Percentiles rank a stretch among this genome's conserved stretches.
These are phyloP conservation scores for Haberlea rhodopensis DNA, from an alignment of 257 asterid genomes.

Conservation along the genomic window DNA sequence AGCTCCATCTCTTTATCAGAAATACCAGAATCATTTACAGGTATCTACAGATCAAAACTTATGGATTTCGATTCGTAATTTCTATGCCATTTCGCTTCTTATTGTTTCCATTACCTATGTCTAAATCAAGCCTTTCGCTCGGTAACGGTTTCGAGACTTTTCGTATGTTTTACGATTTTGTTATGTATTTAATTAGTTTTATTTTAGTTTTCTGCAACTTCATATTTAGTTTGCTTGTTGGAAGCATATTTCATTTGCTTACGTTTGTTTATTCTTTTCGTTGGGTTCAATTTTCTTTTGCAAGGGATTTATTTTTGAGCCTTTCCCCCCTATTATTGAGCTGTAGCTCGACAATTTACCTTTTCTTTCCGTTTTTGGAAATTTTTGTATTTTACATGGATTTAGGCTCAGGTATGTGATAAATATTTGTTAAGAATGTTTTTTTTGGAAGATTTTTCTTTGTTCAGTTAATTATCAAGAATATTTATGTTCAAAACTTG, in stretches of 20 bases:
- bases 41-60: constrained; percentile 17
- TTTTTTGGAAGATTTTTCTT: not conserved
- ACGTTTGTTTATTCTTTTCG: constrained; percentile 38
- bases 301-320: not conserved
- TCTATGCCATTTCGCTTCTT: constrained; percentile 37
- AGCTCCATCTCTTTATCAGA: constrained; percentile 21
- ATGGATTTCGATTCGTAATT: constrained; percentile 14
- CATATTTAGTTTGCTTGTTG: constrained; percentile 30
- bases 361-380: constrained; percentile 12
- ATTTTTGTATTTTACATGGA: constrained; percentile 35
- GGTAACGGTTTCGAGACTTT: constrained; percentile 51
- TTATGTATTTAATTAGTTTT: not conserved
- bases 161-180: constrained; percentile 32
- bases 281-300: constrained; percentile 26
- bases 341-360: not conserved
- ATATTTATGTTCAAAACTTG: not conserved
- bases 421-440: not conserved
- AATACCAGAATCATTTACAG: constrained; percentile 29
- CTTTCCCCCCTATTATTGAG: not conserved
- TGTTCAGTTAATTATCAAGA: not conserved
- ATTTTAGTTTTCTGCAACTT: not conserved
- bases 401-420: constrained; percentile 43
- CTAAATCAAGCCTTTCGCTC: constrained; percentile 33
- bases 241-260: constrained; percentile 29
- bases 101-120: constrained; percentile 35